Evolutionary conservation across 2,329 filamentous ascomycete species (phyloP).

Genomic region (Fusarium brevicatenulatum): DNA sequence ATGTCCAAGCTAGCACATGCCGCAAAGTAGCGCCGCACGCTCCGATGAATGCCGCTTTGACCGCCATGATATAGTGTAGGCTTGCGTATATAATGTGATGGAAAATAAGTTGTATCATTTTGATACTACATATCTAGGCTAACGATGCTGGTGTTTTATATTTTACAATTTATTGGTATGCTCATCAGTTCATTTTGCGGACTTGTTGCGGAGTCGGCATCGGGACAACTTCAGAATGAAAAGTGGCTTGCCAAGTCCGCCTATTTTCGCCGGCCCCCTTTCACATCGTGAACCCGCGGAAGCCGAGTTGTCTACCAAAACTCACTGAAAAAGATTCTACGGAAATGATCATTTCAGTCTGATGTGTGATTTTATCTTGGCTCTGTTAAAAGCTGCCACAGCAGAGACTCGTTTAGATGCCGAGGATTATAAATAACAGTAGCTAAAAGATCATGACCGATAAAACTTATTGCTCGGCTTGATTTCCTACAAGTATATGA

Average conservation of each 20-base stretch:
- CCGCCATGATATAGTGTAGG: not conserved
- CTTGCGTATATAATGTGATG: no score
- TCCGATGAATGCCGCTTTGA: not conserved
- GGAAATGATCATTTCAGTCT: not conserved
- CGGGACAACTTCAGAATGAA: not conserved
- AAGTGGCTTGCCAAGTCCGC: not conserved
- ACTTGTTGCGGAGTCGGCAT: not conserved
- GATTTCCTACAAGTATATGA: not conserved
- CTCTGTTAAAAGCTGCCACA: not conserved
- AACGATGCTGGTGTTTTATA: not conserved
- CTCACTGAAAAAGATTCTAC: no score
- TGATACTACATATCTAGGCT: rapidly evolving
- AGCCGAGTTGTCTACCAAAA: not conserved
- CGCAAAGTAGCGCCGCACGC: not conserved
- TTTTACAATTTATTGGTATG: no score
- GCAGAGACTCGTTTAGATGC: no score
- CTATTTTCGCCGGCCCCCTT: not conserved
- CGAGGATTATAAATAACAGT: not conserved
- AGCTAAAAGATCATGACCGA: no score
- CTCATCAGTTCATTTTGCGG: not conserved
- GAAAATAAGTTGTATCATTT: not conserved
- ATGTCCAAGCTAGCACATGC: not conserved
- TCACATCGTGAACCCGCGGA: not conserved
- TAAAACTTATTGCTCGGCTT: not conserved
- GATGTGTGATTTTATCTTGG: not conserved